Percentiles rank a stretch among this genome's conserved stretches.
Conservation (phyloP, 1,284 basidiomycete genomes). For the Irpex sp. region DNA sequence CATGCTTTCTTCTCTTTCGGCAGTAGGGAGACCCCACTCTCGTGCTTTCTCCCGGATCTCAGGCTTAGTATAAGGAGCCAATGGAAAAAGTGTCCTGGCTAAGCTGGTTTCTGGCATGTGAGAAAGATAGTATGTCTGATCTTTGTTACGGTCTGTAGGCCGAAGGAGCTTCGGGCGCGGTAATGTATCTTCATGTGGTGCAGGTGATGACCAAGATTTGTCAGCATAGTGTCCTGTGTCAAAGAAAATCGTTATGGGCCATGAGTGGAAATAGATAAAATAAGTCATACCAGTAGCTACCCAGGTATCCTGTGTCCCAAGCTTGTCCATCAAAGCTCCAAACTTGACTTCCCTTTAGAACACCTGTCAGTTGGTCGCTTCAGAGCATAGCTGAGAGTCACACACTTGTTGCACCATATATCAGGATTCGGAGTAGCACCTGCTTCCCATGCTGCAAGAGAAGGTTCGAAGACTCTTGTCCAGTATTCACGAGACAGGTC, state of each 20-base stretch:
- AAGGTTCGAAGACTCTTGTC: conserved; percentile 85
- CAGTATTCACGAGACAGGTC: conserved; percentile 88
- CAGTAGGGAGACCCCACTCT: conserved; percentile 69
- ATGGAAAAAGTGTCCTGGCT: conserved; percentile 73
- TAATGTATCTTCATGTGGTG: conserved; percentile 1
- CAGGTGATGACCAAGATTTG: conserved; percentile 44
- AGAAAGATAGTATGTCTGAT: conserved; percentile 94
- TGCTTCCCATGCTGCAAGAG: conserved; percentile 69
- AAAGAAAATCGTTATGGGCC: background rate
- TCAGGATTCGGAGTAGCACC: conserved; percentile 93
- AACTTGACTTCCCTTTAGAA: conserved; percentile 88
- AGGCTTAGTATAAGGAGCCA: conserved; percentile 64
- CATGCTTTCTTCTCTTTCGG: conserved; percentile 85
- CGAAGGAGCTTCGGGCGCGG: conserved; percentile 63
- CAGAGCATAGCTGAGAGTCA: background rate
- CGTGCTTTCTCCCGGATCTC: conserved; percentile 80
- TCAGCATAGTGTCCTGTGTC: conserved; percentile 85
- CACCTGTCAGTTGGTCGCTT: background rate
- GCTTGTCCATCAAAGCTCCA: conserved; percentile 73
- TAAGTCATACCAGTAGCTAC: conserved; percentile 70
- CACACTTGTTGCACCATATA: conserved; percentile 86
- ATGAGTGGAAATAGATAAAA: conserved; percentile 3
- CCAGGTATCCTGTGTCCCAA: conserved; percentile 48
- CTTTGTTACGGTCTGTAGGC: conserved; percentile 70
- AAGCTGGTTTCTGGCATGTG: conserved; percentile 69